Percentiles rank a stretch among this genome's conserved stretches.
phyloP scores from a whole-genome alignment of 345 rosid genomes.

The Boechera divaricarpa region DNA sequence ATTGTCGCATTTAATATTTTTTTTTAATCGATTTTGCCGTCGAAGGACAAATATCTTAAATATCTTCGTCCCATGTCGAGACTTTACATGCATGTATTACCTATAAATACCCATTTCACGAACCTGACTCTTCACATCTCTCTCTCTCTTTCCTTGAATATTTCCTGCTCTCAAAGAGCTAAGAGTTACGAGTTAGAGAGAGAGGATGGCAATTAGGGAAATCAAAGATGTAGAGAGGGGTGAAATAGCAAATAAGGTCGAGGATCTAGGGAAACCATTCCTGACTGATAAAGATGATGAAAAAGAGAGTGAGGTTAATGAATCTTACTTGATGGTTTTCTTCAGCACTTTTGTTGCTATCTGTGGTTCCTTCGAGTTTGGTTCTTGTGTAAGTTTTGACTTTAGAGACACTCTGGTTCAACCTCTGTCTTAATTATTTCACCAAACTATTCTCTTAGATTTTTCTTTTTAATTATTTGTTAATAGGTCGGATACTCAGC shows the following conservation, averaged over 20 bases:
- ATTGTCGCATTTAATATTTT: background rate
- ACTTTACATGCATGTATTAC: slow-evolving; percentile 9
- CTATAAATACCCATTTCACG: slow-evolving; percentile 38
- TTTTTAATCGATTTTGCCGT: slow-evolving; percentile 25
- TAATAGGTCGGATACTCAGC: slow-evolving; percentile 95
- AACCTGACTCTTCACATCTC: slow-evolving; percentile 31
- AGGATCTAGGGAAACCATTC: slow-evolving; percentile 57
- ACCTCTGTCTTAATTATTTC: background rate
- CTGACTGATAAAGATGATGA: slow-evolving; percentile 42
- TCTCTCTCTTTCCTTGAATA: background rate
- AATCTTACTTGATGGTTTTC: slow-evolving; percentile 69
- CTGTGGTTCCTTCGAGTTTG: slow-evolving; percentile 88
- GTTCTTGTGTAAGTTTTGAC: slow-evolving; percentile 78
- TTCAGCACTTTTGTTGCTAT: slow-evolving; percentile 83
- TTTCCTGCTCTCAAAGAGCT: slow-evolving; percentile 8
- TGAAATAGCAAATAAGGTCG: slow-evolving; percentile 43
- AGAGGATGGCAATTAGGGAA: slow-evolving; percentile 54
- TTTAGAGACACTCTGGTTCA: background rate
- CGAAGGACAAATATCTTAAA: slow-evolving; percentile 46
- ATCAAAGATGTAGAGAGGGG: slow-evolving; percentile 58
- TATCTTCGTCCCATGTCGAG: slow-evolving; percentile 39
- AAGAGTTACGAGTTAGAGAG: background rate
- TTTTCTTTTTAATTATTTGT: slow-evolving; percentile 39
- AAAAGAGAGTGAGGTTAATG: slow-evolving; percentile 37
- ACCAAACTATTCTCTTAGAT: background rate